Evolutionary conservation across 768 basidiomycete species (phyloP), one percentile per base, ranked within the genome.

Genomic region (Tylopilus balloui): DNA sequence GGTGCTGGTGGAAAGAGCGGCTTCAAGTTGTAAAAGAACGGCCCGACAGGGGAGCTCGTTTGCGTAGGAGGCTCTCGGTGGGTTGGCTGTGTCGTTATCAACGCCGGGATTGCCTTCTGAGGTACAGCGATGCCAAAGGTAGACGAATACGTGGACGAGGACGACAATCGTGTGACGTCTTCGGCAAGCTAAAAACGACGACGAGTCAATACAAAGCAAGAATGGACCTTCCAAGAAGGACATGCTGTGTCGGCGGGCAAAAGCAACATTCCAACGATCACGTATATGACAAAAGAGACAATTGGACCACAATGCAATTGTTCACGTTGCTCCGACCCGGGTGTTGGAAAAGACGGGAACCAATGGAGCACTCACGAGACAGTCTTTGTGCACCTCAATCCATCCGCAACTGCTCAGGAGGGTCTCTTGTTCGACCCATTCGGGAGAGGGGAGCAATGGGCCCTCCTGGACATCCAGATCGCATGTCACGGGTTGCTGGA

Each of bases 351-450:
- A 35, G 37, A 37, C 13, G 36, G 17, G 34, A 49, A 39, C 19
- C 6, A 43, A 40, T 29, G 9, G 25, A 42, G 31, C 25, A 78
- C 88, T 76, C 68, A 90, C 88, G 67, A 87, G 61, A 59, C 81
- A 84, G 44, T 74, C 71, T 45, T 74, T 75, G 59, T 83, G 74
- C 17, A 89, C 77, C 57, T 89, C 82, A 52, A 91, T 76, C 86
- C 85, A 88, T 11, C 88, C 88, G 45, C 63, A 79, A 28, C 72
- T 66, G 55, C 82, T 84, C 66, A 79, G 80, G 67, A 90, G 71
- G 43, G 80, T 70, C 60, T 87, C 85, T 42, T 78, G 76, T 68
- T 90, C 88, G 6, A 80, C 81, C 84, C 86, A 89, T 38, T 87
- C 85, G 45, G 84, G 80, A 1, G 79, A 79, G 14, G 88, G 86